Evolutionary conservation across 768 basidiomycete genomes (phyloP), one percentile per base, ranked within the genome.

Genomic region (Trametes elegans): DNA sequence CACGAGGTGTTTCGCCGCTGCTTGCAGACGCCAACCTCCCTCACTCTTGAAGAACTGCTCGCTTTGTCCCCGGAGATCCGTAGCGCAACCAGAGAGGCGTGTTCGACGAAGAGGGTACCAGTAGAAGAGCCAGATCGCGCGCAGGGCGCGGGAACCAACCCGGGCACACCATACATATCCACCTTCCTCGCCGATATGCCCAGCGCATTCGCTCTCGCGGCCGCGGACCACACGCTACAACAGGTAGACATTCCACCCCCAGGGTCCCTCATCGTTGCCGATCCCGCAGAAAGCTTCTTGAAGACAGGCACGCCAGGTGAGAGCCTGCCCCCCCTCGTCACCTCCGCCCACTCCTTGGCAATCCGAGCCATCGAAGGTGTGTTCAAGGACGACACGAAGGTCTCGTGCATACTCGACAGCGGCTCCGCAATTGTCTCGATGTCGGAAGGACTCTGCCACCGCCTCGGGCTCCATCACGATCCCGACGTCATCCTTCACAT

Each of bases 341-440:
- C 57, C 7, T 53, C 61, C 0, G 38, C 28, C n/a, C 55, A 64
- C 8, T 59, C 59, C 2, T 48, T 53, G 7, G 52, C 59, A 0
- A 55, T 65, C n/a, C 60, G 61, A 6, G 41, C 59, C 14, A 51
- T 66, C 23, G 29, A 53, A 5, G 50, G 54, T 19, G 16, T 34
- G 6, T 53, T 66, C 26, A 52, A 54, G n/a, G 49, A 49, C 28
- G 32, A 38, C 29, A 28, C 38, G 13, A 18, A 21, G 1, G 46
- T 62, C 31, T 57, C 63, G 5, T 55, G 52, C 27, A 65, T 65
- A 44, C 21, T 61, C 27, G 66, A 67, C 44, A 58, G 45, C 18
- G 64, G 66, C 9, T 64, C 58, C 3, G 51, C 62, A 6, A 62
- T 68, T 21, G 27, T 64, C 19, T 47, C 61, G 0, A 67, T 68